phyloP scores from a whole-genome alignment of 2,329 filamentous ascomycete species.

The Colletotrichum aenigma region DNA sequence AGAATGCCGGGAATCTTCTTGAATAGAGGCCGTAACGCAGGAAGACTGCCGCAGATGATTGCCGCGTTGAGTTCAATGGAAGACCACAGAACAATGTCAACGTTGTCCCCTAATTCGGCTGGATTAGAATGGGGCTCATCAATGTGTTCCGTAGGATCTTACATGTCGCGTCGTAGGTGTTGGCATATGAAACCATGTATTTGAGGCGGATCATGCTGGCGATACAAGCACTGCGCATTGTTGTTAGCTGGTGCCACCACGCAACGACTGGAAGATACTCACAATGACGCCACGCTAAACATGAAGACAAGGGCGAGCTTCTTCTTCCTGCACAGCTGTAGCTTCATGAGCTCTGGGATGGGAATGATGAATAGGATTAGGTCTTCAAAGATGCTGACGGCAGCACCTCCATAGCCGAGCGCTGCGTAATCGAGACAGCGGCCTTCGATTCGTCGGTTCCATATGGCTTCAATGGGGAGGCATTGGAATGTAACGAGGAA shows the following conservation, averaged over 20 bases:
- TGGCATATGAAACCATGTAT: constrained; percentile 14
- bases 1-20: neutral
- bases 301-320: constrained; percentile 9
- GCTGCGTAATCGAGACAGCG: constrained; percentile 6
- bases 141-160: neutral
- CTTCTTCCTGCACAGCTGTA: constrained; percentile 9
- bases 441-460: constrained; percentile 8
- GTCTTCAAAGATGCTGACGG: constrained; percentile 21
- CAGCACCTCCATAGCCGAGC: constrained; percentile 8
- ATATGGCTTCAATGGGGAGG: constrained; percentile 16
- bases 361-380: constrained; percentile 17
- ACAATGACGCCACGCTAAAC: constrained; percentile 22
- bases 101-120: constrained; percentile 20
- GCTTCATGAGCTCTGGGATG: constrained; percentile 16
- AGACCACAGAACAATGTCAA: constrained; percentile 34
- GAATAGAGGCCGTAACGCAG: constrained; percentile 41
- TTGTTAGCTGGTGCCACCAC: neutral
- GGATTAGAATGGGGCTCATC: neutral
- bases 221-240: constrained; percentile 13
- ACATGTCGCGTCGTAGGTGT: constrained; percentile 12
- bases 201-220: constrained; percentile 21
- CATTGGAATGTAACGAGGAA: constrained; percentile 26
- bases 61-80: constrained; percentile 35
- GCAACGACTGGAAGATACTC: neutral
- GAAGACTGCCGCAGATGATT: constrained; percentile 47